Base-by-base conservation (phyloP, 1,284 basidiomycete species). In the Austropuccinia psidii region DNA sequence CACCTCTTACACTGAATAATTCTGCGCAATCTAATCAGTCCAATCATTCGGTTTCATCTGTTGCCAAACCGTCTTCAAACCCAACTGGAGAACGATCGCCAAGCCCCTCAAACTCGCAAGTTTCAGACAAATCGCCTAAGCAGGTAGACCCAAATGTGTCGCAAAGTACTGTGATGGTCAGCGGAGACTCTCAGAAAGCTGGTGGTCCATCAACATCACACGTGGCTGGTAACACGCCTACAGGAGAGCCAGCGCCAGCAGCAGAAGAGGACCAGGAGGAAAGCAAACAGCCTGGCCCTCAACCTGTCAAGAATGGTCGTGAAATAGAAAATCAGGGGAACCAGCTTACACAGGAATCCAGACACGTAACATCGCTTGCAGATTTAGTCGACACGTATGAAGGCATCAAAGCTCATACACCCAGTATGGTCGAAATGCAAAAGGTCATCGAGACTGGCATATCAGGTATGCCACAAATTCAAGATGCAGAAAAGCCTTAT, bases 361-460 rank as follows among this genome's bases (percentile, higher is more conserved):
- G 61, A 80, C 79, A 80, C 85, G 93, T 87, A 69, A 89, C 89
- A 54, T 90, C 90, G 54, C 81, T 99, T 78, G 91, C 92, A 19
- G 94, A 97, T 80, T 85, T 99, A 66, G 94, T 98, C 50, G 87
- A 90, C 39, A 94, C 91, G 58, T 98, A 98, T 80, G 95, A 98
- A 83, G 90, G 86, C 60, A 93, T 79, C 92, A 76, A 98, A 95
- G 82, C 92, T 94, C 70, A 64, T 31, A 60, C 57, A 35, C 61
- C 70, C 21, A 91, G 92, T 76, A 88, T 94, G 80, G 87, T 76
- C 13, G 68, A 75, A 35, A 76, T 96, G 54, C 90, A 95, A 83
- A 90, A 93, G 80, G 87, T 96, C 78, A 85, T 99, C 67, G 93
- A 98, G 79, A 88, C 90, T 29, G 90, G 93, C 68, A 92, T 91